A percentile compares a stretch with the other conserved stretches of the same genome.
These are phyloP conservation scores for Pigoraptor vietnamica DNA, from an alignment of 78 protist species.

Conservation along the genomic window DNA sequence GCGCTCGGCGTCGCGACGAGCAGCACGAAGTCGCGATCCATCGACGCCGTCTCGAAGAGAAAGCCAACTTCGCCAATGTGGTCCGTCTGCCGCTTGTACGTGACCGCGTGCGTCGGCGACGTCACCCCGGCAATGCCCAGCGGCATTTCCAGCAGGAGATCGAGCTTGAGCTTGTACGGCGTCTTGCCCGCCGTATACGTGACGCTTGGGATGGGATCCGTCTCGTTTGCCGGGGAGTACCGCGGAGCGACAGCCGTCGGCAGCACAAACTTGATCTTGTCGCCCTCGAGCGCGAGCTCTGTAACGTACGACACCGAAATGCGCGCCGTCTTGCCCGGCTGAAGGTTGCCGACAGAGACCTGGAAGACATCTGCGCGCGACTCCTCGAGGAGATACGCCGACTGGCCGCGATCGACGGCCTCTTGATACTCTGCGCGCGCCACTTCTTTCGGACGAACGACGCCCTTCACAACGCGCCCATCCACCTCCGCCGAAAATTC, in stretches of 20 bases:
- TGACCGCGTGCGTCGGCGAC: constrained; percentile 10
- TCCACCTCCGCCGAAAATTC: constrained; percentile 70
- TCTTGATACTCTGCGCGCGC: constrained; percentile 40
- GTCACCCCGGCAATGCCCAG: constrained; percentile 3
- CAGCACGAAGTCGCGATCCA: constrained; percentile 55
- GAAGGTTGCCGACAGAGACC: constrained; percentile 75
- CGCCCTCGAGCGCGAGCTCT: constrained; percentile 55
- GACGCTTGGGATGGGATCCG: not conserved
- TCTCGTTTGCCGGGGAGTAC: constrained; percentile 23
- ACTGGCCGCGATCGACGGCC: constrained; percentile 20
- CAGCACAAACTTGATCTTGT: constrained; percentile 41
- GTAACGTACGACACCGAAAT: constrained; percentile 64
- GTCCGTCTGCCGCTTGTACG: constrained; percentile 23
- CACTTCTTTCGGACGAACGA: constrained; percentile 72
- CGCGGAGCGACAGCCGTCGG: constrained; percentile 71
- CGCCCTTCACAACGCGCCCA: constrained; percentile 63
- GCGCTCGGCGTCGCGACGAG: constrained; percentile 27
- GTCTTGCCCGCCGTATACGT: not conserved
- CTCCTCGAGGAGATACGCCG: constrained; percentile 21
- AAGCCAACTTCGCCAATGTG: constrained; percentile 28
- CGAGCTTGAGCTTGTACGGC: constrained; percentile 11
- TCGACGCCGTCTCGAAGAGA: constrained; percentile 20
- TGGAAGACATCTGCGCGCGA: constrained; percentile 75
- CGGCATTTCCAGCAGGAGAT: constrained; percentile 24
- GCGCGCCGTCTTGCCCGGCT: constrained; percentile 41